phyloP scores from a whole-genome alignment of 1,284 basidiomycete species.

The Boletus semigastroideus region DNA sequence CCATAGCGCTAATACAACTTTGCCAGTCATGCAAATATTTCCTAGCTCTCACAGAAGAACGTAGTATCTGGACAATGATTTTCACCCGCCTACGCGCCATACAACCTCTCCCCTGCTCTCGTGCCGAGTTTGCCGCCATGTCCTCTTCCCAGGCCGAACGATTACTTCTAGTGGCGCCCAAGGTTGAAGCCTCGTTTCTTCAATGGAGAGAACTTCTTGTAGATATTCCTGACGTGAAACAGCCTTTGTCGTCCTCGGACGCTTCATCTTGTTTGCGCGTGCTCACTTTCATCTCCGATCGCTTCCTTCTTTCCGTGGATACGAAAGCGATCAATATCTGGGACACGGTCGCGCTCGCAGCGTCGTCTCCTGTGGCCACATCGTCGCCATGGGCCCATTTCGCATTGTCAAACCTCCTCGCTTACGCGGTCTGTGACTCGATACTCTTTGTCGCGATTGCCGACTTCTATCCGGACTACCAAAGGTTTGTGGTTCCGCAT shows the following conservation, averaged over 20 bases:
- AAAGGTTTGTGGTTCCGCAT: constrained; percentile 8
- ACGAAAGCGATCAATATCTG: constrained; percentile 15
- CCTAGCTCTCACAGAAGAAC: constrained; percentile 12
- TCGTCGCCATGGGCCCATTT: constrained; percentile 15
- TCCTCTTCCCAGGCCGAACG: constrained; percentile 6
- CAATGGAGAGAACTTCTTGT: constrained; percentile 1
- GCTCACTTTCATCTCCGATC: constrained; percentile 23
- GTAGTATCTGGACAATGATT: constrained; percentile 12
- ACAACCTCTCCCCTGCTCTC: constrained; percentile 20
- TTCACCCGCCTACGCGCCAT: constrained; percentile 9
- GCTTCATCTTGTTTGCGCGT: constrained; percentile 3
- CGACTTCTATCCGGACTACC: neutral
- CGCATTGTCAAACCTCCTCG: constrained; percentile 4
- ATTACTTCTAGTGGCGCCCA: constrained; percentile 7
- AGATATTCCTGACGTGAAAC: constrained; percentile 1
- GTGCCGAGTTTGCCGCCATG: constrained; percentile 14
- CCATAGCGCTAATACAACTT: neutral
- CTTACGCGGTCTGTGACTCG: constrained; percentile 4
- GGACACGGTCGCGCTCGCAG: constrained; percentile 5
- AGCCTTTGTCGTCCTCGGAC: neutral
- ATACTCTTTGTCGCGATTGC: constrained; percentile 15
- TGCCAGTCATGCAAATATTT: constrained; percentile 20
- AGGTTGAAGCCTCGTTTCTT: constrained; percentile 20
- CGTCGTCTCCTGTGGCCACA: neutral
- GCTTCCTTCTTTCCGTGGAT: constrained; percentile 24